A percentile compares a stretch with the other conserved stretches of the same genome.
Conservation (phyloP, 306 rosid genomes). For the Purshia tridentata region DNA sequence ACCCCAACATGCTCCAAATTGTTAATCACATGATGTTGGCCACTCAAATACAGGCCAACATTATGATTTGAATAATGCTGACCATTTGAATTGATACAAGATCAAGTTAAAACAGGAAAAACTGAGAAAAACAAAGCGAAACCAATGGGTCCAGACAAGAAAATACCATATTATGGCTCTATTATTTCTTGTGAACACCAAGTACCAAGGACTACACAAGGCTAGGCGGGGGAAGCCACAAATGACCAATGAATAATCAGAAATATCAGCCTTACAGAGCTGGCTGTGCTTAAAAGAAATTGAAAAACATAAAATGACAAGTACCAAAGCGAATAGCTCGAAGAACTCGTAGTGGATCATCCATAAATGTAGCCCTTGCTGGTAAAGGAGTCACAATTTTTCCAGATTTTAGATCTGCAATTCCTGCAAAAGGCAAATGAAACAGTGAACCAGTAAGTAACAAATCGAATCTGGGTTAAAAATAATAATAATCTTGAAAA, state of each 20-base stretch:
- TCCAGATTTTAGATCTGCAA: slow-evolving; percentile 73
- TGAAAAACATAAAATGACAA: slow-evolving; percentile 10
- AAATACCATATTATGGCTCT: background rate
- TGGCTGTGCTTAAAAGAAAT: background rate
- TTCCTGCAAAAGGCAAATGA: slow-evolving; percentile 46
- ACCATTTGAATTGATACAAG: no score
- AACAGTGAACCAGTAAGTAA: background rate
- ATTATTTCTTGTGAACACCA: background rate
- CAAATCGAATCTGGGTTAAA: background rate
- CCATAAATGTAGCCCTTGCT: slow-evolving; percentile 81
- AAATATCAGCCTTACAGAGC: background rate
- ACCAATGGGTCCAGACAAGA: no score
- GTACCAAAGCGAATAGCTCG: slow-evolving; percentile 94
- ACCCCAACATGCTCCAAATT: no score
- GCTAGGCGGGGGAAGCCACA: background rate
- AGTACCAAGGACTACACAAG: background rate
- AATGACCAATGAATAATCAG: background rate
- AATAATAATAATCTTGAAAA: slow-evolving; percentile 3
- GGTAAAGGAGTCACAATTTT: slow-evolving; percentile 90
- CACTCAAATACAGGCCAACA: no score
- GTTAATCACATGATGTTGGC: no score
- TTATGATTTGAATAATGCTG: no score
- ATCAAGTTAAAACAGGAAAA: no score
- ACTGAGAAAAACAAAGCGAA: no score
- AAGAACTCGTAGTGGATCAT: slow-evolving; percentile 90